Conservation (phyloP, 1,284 basidiomycete species). For the Xanthoconium separans region DNA sequence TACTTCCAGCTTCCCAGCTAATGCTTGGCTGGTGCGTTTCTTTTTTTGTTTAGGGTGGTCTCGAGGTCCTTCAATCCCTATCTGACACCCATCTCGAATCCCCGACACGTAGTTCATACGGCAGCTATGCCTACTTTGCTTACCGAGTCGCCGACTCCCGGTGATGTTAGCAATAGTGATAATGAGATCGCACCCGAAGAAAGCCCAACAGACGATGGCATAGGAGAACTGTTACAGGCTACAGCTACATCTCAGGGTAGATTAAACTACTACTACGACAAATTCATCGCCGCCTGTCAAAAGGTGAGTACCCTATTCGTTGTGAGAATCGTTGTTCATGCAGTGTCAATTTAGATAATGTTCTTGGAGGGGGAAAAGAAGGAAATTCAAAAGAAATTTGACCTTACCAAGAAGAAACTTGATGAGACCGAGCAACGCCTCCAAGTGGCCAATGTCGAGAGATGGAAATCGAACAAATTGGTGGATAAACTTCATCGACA, state of each 20-base stretch:
- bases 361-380: conserved; percentile 18
- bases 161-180: not conserved
- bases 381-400: conserved; percentile 19
- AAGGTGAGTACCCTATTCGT: conserved; percentile 9
- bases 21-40: not conserved
- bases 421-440: conserved; percentile 22
- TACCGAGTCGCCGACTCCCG: conserved; percentile 10
- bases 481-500: conserved; percentile 7
- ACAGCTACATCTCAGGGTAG: conserved; percentile 20
- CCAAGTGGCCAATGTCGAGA: conserved; percentile 18
- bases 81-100: conserved; percentile 27
- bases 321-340: conserved; percentile 1
- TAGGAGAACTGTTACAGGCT: conserved; percentile 16
- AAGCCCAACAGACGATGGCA: not conserved
- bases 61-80: conserved; percentile 23
- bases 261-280: conserved; percentile 11
- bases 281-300: conserved; percentile 13
- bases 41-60: conserved; percentile 10
- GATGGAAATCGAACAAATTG: conserved; percentile 11
- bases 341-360: conserved; percentile 8
- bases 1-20: not conserved
- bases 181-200: not conserved
- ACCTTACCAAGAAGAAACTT: conserved; percentile 19
- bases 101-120: conserved; percentile 9
- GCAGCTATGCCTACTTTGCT: not conserved